A percentile compares a stretch with the other conserved stretches of the same genome.
Conservation (phyloP, 352 stramenopile species). For the Pythium brassicae region DNA sequence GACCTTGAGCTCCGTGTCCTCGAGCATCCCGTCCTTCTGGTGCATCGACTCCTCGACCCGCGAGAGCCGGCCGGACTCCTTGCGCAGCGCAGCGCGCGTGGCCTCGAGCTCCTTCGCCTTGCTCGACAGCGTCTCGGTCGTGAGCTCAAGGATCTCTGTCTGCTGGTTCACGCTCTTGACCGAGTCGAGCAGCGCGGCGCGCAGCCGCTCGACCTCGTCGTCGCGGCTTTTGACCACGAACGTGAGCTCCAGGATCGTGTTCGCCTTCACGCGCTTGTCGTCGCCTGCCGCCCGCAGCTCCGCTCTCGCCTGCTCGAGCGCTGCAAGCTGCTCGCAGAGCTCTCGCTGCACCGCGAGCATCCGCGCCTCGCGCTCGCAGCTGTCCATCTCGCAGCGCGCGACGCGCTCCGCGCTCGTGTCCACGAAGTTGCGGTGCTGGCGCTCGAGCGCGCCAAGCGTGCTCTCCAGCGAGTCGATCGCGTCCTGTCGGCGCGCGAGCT, state of each 20-base stretch:
- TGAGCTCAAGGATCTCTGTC: slow-evolving; percentile 65
- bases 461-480: slow-evolving; percentile 23
- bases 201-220: slow-evolving; percentile 60
- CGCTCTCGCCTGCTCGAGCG: slow-evolving; percentile 23
- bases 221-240: slow-evolving; percentile 73
- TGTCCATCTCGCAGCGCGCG: slow-evolving; percentile 36
- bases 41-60: slow-evolving; percentile 62
- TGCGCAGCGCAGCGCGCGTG: slow-evolving; percentile 38
- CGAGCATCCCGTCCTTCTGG: slow-evolving; percentile 53
- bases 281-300: slow-evolving; percentile 31
- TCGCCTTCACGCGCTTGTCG: slow-evolving; percentile 45
- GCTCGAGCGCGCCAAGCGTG: slow-evolving; percentile 11
- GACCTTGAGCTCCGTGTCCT: slow-evolving; percentile 60
- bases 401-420: slow-evolving; percentile 20
- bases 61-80: slow-evolving; percentile 49
- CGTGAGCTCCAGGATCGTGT: slow-evolving; percentile 67
- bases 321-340: slow-evolving; percentile 10
- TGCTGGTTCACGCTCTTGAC: slow-evolving; percentile 53
- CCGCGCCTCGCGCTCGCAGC: slow-evolving; percentile 26
- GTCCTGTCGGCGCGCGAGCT: slow-evolving; percentile 20
- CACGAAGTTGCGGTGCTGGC: slow-evolving; percentile 11
- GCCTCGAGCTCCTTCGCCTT: slow-evolving; percentile 64
- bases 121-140: slow-evolving; percentile 46
- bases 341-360: slow-evolving; percentile 22
- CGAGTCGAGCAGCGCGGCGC: slow-evolving; percentile 41